A percentile compares a stretch with the other conserved stretches of the same genome.
These are phyloP conservation scores for Ensete glaucum DNA, from an alignment of 176 grass and related monocot genomes.

Conservation along the genomic window DNA sequence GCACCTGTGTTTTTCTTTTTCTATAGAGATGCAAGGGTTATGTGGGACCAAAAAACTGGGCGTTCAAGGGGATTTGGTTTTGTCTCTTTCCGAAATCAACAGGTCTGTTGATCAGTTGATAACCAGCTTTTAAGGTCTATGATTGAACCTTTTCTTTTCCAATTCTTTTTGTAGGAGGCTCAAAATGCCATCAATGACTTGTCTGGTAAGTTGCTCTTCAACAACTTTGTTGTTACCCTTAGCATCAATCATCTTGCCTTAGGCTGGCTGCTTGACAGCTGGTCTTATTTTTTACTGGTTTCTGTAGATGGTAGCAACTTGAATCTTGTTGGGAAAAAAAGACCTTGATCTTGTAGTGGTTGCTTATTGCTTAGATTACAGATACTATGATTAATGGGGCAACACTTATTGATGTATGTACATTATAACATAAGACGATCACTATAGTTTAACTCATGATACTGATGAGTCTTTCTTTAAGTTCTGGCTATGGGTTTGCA, in stretches of 20 bases:
- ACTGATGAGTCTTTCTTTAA: too few relatives aligned
- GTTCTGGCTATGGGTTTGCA: background rate
- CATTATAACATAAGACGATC: too few relatives aligned
- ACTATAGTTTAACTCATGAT: too few relatives aligned
- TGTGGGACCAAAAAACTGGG: conserved; percentile 27
- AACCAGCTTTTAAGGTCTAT: background rate
- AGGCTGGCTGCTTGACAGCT: background rate
- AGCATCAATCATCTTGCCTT: background rate
- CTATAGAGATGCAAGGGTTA: conserved; percentile 45
- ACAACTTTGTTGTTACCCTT: background rate
- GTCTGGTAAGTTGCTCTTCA: conserved; percentile 32
- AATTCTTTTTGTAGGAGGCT: conserved; percentile 57
- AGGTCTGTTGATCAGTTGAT: conserved; percentile 4
- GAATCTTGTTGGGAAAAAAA: background rate
- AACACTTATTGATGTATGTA: too few relatives aligned
- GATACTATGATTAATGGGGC: background rate
- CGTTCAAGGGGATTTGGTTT: conserved; percentile 23
- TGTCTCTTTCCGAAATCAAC: conserved; percentile 24
- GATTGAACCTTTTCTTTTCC: conserved; percentile 11
- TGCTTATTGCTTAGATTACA: background rate
- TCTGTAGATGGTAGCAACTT: background rate
- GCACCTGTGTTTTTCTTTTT: conserved; percentile 19
- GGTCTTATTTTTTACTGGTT: background rate
- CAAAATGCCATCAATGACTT: conserved; percentile 93
- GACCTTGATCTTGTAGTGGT: background rate